Percentiles rank a stretch among this genome's conserved stretches.
Evolutionary conservation across 2,329 filamentous ascomycete genomes (phyloP).

Genomic region (Cladosporium sp.): DNA sequence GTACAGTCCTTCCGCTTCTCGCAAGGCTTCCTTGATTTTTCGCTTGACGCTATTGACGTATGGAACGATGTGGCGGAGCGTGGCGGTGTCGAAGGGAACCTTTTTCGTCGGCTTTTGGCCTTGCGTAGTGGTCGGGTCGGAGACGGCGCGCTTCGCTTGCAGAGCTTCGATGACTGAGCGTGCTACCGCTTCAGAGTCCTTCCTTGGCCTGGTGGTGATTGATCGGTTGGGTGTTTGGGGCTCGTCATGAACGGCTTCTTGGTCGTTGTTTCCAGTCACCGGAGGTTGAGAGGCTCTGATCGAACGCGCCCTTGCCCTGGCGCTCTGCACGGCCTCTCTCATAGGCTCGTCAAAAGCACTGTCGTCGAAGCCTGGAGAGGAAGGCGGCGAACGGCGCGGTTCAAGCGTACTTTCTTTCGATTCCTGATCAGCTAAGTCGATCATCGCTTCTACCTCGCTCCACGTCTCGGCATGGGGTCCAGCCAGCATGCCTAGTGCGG

Average conservation of each 20-base stretch:
- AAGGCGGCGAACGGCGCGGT: slow-evolving; percentile 51
- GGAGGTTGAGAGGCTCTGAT: slow-evolving; percentile 6
- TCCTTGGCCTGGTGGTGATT: slow-evolving; percentile 44
- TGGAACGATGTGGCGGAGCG: slow-evolving; percentile 58
- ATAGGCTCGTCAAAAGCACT: slow-evolving; percentile 53
- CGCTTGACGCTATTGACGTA: slow-evolving; percentile 46
- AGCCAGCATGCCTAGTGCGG: slow-evolving; percentile 60
- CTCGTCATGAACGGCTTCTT: not conserved
- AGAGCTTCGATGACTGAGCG: slow-evolving; percentile 59
- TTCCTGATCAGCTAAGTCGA: slow-evolving; percentile 71
- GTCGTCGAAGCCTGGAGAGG: slow-evolving; percentile 55
- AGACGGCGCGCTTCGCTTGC: slow-evolving; percentile 35
- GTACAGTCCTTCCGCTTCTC: slow-evolving; percentile 46
- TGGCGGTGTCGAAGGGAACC: slow-evolving; percentile 63
- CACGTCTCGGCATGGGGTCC: slow-evolving; percentile 60
- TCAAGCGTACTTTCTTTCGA: slow-evolving; percentile 52
- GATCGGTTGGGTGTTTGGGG: slow-evolving; percentile 11
- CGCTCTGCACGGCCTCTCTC: slow-evolving; percentile 9
- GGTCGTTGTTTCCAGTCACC: not conserved
- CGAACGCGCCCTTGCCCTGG: slow-evolving; percentile 7
- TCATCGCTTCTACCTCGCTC: slow-evolving; percentile 82
- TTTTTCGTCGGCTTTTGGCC: slow-evolving; percentile 42
- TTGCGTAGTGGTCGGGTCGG: slow-evolving; percentile 25
- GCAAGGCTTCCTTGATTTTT: slow-evolving; percentile 44
- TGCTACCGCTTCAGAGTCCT: slow-evolving; percentile 56